Base-by-base conservation (phyloP, 2,329 filamentous ascomycete genomes). In the Beauveria pseudobassiana region DNA sequence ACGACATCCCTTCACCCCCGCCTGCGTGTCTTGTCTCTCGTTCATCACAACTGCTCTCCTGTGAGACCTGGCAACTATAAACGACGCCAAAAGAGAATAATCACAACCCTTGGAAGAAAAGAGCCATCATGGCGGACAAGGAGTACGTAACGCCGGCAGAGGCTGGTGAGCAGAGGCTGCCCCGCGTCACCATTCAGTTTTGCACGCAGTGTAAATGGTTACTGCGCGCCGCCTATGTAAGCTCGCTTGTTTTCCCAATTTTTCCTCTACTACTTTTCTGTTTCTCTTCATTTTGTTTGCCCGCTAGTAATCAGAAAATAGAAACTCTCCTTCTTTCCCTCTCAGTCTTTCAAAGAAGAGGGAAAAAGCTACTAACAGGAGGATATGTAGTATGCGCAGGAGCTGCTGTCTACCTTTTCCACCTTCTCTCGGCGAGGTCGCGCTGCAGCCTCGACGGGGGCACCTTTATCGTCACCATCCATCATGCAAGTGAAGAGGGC, bases 181-280 rank as follows among this genome's bases (percentile, higher is more conserved):
- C 92, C 3, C 85, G 91, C 51, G 82, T 97, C 59, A 87, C 87
- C n/a, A 96, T 97, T 70, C 85, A 88, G 67, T 97, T 90, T 77
- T 97, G 93, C 77, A 96, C 91, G 0, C 91, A 96, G 76, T 97
- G 92, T 76, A 90, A 90, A 77, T 96, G 92, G 91, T 90, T 95
- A 84, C 77, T 96, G 12, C 80, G 91, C 63, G 91, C 91, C 42
- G 90, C 91, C 67, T 96, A 95, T 75, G 91, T 93, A 83, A 67
- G 83, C 75, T 50, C 30, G 30, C 30, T 57, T 54, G 48, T 34
- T 38, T 20, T 51, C 1, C 3, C 2, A n/a, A 59, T 43, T 9
- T 55, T 26, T 40, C 22, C 20, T 42, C 38, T 26, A 14, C 20
- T 5, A 34, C 7, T 16, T 12, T 20, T 30, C 8, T 16, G 46